Conservation (phyloP, 495 filamentous ascomycete species). For the Cercophora sp. region DNA sequence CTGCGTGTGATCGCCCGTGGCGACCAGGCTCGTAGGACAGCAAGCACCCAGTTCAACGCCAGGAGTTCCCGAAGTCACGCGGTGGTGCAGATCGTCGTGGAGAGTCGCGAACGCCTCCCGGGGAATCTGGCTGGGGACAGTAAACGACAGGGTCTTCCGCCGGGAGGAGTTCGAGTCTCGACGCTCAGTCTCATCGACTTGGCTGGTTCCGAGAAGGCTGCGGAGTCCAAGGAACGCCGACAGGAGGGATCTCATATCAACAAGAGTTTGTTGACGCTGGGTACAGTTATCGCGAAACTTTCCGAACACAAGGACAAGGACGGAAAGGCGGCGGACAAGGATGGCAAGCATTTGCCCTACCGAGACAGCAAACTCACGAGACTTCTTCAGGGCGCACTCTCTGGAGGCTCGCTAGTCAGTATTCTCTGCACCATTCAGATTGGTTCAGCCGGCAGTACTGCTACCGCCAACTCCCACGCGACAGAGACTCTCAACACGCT, state of each 20-base stretch:
- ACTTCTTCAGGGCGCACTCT: conserved; percentile 86
- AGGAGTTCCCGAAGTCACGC: conserved; percentile 96
- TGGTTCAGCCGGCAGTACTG: conserved; percentile 59
- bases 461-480: conserved; percentile 63
- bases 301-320: conserved; percentile 80
- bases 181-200: conserved; percentile 94
- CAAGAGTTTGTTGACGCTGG: conserved; percentile 90
- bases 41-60: conserved; percentile 93
- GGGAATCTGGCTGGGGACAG: conserved; percentile 49
- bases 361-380: conserved; percentile 95
- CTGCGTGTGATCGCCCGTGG: conserved; percentile 92
- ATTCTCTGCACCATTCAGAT: conserved; percentile 95
- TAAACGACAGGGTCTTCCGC: conserved; percentile 72
- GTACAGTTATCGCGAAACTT: conserved; percentile 87
- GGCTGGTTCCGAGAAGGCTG: conserved; percentile 91
- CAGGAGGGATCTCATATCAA: conserved; percentile 98
- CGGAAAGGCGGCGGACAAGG: conserved; percentile 67
- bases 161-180: conserved; percentile 91
- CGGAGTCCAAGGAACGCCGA: conserved; percentile 89
- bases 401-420: conserved; percentile 89
- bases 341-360: conserved; percentile 88
- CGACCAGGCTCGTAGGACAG: conserved; percentile 82
- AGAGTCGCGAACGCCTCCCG: conserved; percentile 83
- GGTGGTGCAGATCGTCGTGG: conserved; percentile 97
- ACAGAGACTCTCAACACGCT: conserved; percentile 91